Evolutionary conservation across 495 filamentous ascomycete species (phyloP).

Genomic region (Articulospora tetracladia): DNA sequence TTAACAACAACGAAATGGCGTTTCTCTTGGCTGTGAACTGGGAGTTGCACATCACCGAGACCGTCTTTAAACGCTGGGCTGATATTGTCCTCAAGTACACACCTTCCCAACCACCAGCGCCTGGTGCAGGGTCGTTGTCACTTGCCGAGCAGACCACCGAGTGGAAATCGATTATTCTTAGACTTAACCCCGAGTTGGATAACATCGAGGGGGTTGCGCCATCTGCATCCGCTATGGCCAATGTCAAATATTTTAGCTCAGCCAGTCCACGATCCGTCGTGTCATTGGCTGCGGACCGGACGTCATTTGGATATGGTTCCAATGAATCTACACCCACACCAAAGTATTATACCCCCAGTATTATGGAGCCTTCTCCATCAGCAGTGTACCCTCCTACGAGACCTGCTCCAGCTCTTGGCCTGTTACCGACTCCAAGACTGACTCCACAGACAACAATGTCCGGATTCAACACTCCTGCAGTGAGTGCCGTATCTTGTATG

Average conservation of each 20-base stretch:
- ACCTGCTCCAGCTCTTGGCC: constrained; percentile 50
- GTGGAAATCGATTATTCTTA: constrained; percentile 76
- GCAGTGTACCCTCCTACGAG: constrained; percentile 47
- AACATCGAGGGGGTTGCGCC: constrained; percentile 47
- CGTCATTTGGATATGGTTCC: constrained; percentile 28
- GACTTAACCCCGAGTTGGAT: constrained; percentile 71
- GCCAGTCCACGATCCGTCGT: constrained; percentile 28
- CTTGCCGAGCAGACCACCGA: constrained; percentile 43
- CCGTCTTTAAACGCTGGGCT: constrained; percentile 85
- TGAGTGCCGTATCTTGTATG: constrained; percentile 61
- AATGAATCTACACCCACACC: constrained; percentile 44
- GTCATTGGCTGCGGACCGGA: constrained; percentile 20
- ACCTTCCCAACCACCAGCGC: constrained; percentile 59
- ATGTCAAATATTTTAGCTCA: constrained; percentile 20
- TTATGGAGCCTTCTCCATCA: constrained; percentile 59
- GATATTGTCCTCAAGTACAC: constrained; percentile 87
- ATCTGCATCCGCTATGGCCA: constrained; percentile 21
- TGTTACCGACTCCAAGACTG: constrained; percentile 74
- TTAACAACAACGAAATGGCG: constrained; percentile 94
- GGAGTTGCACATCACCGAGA: constrained; percentile 89
- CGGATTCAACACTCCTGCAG: constrained; percentile 84
- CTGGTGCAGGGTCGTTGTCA: constrained; percentile 37
- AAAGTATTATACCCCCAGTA: constrained; percentile 42
- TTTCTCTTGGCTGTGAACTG: constrained; percentile 89
- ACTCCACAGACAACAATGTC: constrained; percentile 63